Evolutionary conservation across 768 basidiomycete species (phyloP).

Genomic region (Russula earlei): DNA sequence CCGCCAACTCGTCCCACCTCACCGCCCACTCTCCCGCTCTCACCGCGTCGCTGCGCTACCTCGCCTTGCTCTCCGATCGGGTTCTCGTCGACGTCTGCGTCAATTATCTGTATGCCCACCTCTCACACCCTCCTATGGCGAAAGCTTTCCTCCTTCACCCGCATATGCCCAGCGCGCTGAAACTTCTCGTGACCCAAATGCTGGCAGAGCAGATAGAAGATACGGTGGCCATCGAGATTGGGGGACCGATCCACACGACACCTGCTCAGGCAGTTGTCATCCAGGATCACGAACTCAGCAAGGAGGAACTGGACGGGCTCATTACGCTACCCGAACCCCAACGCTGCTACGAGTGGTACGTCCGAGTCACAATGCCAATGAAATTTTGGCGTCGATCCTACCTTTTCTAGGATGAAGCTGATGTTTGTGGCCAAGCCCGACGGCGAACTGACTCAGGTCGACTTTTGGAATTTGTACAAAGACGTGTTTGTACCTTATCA

Average conservation of each 20-base stretch:
- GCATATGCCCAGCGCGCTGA: constrained; percentile 60
- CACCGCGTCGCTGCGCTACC: constrained; percentile 53
- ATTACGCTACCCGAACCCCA: constrained; percentile 59
- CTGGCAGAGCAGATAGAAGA: constrained; percentile 68
- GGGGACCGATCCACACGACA: constrained; percentile 47
- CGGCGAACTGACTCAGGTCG: constrained; percentile 84
- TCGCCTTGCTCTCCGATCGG: constrained; percentile 65
- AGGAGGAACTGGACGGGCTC: constrained; percentile 57
- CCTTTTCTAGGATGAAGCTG: constrained; percentile 61
- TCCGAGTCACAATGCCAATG: background rate
- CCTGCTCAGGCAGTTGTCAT: constrained; percentile 38
- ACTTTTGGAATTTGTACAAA: constrained; percentile 92
- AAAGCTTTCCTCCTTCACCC: constrained; percentile 67
- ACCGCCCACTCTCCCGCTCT: constrained; percentile 49
- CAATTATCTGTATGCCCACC: constrained; percentile 66
- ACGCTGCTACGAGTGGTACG: constrained; percentile 76
- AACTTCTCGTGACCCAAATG: constrained; percentile 56
- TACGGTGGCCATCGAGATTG: constrained; percentile 52
- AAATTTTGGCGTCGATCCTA: background rate
- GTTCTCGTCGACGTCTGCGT: constrained; percentile 59
- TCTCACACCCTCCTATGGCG: constrained; percentile 65
- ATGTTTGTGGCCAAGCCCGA: constrained; percentile 73
- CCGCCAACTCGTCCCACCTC: constrained; percentile 47
- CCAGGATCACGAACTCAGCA: constrained; percentile 56
- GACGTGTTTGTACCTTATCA: constrained; percentile 61